Conservation (phyloP, 306 rosid species). For the Neltuma alba region DNA sequence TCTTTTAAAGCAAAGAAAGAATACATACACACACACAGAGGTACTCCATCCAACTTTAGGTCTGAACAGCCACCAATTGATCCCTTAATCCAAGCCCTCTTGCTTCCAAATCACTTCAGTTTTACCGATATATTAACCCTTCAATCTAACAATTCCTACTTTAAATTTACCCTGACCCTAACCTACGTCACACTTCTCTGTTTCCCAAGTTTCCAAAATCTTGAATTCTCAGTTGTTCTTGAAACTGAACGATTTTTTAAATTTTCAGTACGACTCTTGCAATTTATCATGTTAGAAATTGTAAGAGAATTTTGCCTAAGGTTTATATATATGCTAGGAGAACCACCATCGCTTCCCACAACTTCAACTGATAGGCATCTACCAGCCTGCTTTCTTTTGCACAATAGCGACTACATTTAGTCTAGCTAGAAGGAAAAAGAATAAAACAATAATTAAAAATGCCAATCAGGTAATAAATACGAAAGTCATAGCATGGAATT, state of each 20-base stretch:
- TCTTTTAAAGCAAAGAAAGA: background rate
- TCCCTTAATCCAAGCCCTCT: background rate
- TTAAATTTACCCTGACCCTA: background rate
- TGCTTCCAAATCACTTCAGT: background rate
- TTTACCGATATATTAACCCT: background rate
- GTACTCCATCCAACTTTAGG: background rate
- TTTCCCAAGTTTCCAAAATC: background rate
- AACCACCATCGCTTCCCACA: conserved; percentile 30
- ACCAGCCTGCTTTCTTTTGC: conserved; percentile 5
- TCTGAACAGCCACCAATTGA: background rate
- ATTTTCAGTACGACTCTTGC: conserved; percentile 6
- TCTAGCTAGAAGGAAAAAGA: background rate
- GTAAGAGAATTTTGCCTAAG: conserved; percentile 9
- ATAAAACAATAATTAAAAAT: background rate
- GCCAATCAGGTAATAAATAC: background rate
- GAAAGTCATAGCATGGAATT: background rate
- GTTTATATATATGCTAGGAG: conserved; percentile 11
- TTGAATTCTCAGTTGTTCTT: conserved; percentile 23
- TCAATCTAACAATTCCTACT: background rate
- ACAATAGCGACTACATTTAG: background rate
- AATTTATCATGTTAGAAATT: conserved; percentile 24
- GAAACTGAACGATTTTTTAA: conserved; percentile 20
- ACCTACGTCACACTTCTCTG: background rate
- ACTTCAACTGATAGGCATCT: conserved; percentile 14
- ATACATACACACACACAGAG: background rate